Conservation (phyloP, 1,139 yeast genomes). For the Yamadazyma dushanensis region DNA sequence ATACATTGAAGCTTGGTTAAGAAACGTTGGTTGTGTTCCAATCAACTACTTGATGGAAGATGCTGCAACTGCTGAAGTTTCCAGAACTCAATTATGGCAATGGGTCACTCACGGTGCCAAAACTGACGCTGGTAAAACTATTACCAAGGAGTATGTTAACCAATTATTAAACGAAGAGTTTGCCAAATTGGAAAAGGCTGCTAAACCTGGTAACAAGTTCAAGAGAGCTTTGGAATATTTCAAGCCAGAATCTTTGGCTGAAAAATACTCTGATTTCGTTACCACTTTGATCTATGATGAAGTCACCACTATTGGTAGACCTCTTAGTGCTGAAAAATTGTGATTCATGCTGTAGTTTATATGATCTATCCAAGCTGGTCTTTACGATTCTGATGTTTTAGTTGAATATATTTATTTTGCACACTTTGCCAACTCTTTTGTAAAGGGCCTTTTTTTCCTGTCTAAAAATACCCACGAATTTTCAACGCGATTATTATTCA, state of each 20-base stretch:
- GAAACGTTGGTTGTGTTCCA: conserved; percentile 80
- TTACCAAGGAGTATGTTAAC: conserved; percentile 58
- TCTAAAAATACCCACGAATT: background rate
- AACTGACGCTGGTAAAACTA: conserved; percentile 58
- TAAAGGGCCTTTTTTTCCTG: background rate
- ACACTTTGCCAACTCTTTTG: background rate
- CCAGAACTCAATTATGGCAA: conserved; percentile 79
- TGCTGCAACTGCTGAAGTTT: conserved; percentile 86
- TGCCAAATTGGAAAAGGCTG: conserved; percentile 49
- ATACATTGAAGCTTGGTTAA: conserved; percentile 82
- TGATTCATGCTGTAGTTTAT: conserved; percentile 10
- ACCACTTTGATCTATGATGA: conserved; percentile 72
- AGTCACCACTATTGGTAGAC: conserved; percentile 56
- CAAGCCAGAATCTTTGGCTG: conserved; percentile 66
- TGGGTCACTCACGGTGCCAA: conserved; percentile 77
- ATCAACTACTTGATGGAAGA: conserved; percentile 84
- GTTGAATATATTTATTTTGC: conserved; percentile 1
- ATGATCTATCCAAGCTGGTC: background rate
- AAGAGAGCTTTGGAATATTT: conserved; percentile 65
- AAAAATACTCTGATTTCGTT: conserved; percentile 70
- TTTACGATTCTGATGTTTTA: background rate
- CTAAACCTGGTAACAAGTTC: conserved; percentile 55
- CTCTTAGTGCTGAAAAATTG: conserved; percentile 45
- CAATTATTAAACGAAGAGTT: conserved; percentile 63
- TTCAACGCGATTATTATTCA: background rate